Conservation (phyloP, 2,329 filamentous ascomycete genomes). For the Chrysosporium queenslandicum region DNA sequence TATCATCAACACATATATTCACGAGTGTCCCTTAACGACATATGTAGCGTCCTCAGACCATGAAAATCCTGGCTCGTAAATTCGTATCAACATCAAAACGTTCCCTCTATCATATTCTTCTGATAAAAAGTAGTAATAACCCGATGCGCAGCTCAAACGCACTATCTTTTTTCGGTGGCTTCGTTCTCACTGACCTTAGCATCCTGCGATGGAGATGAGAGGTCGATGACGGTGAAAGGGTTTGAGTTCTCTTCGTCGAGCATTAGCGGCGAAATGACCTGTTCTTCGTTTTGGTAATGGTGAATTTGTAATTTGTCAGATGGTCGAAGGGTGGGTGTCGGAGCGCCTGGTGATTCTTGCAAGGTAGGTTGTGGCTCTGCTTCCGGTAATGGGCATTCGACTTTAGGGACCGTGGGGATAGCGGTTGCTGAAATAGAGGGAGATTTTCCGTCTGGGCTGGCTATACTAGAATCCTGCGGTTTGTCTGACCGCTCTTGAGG, state of each 20-base stretch:
- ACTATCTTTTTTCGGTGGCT: neutral
- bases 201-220: neutral
- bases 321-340: constrained; percentile 9
- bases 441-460: neutral
- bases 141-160: neutral
- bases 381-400: neutral
- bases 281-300: neutral
- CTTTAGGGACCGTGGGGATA: neutral
- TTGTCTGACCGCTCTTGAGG: neutral
- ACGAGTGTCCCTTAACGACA: neutral
- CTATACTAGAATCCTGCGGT: neutral
- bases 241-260: constrained; percentile 8
- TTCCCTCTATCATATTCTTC: too few species aligned
- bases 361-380: neutral
- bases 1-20: neutral
- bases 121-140: too few species aligned
- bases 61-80: neutral
- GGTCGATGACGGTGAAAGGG: neutral
- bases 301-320: constrained; percentile 7
- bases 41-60: neutral
- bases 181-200: neutral
- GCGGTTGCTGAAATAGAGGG: neutral
- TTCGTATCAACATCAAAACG: neutral
- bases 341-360: neutral
- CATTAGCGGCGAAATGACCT: constrained; percentile 9